phyloP scores from a whole-genome alignment of 2,329 filamentous ascomycete species.

The Pyrenochaeta sp. region DNA sequence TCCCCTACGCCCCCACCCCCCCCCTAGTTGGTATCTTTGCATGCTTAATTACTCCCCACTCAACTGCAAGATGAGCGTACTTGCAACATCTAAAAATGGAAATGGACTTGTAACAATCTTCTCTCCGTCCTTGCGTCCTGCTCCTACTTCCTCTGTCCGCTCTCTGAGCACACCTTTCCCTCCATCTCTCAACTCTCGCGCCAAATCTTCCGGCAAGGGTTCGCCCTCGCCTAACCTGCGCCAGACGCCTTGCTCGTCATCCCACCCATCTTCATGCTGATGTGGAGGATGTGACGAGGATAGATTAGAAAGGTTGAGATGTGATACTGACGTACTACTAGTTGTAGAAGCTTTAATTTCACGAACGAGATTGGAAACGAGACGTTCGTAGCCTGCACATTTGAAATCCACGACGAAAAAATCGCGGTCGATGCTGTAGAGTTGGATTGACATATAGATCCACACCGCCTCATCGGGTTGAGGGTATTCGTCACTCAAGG shows the following conservation, averaged over 20 bases:
- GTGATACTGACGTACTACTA: slow-evolving; percentile 16
- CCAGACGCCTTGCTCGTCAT: slow-evolving; percentile 47
- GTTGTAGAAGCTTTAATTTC: slow-evolving; percentile 44
- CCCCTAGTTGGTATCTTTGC: background rate
- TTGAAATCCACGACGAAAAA: slow-evolving; percentile 99
- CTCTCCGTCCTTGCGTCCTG: slow-evolving; percentile 71
- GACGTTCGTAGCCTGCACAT: slow-evolving; percentile 95
- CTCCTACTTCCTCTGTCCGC: slow-evolving; percentile 53
- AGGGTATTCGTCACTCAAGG: slow-evolving; percentile 39
- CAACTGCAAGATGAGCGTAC: slow-evolving; percentile 89
- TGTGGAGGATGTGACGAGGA: slow-evolving; percentile 18
- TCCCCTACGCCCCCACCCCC: background rate
- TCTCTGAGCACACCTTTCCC: slow-evolving; percentile 49
- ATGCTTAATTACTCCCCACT: slow-evolving; percentile 37
- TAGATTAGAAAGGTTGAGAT: slow-evolving; percentile 21
- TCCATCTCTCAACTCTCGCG: slow-evolving; percentile 38
- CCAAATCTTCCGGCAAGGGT: slow-evolving; percentile 38
- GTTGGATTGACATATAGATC: slow-evolving; percentile 88
- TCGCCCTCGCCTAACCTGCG: slow-evolving; percentile 43
- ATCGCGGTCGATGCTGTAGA: slow-evolving; percentile 75
- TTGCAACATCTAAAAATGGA: slow-evolving; percentile 93
- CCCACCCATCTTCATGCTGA: slow-evolving; percentile 41
- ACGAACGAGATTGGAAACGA: slow-evolving; percentile 61
- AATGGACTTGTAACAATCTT: slow-evolving; percentile 96
- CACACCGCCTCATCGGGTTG: slow-evolving; percentile 75